A percentile compares a stretch with the other conserved stretches of the same genome.
Evolutionary conservation across 148 eudicot genomes (phyloP).

Genomic region (Arbutus unedo): DNA sequence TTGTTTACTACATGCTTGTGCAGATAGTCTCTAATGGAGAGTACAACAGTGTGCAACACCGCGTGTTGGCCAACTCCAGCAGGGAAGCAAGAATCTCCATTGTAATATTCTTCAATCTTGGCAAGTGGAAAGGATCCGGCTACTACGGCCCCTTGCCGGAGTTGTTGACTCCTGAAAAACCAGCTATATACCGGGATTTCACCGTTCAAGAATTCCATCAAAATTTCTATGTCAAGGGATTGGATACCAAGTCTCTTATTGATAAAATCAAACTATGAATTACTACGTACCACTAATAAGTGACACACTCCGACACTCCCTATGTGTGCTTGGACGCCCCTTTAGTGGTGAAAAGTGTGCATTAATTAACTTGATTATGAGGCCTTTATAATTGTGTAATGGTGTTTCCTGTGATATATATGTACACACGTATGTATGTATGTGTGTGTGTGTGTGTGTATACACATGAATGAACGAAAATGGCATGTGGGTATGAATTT

Average conservation of each 20-base stretch:
- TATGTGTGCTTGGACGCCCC: too few species aligned
- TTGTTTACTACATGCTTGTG: not conserved
- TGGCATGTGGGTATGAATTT: too few species aligned
- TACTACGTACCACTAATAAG: too few species aligned
- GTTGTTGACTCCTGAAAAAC: slow-evolving; percentile 26
- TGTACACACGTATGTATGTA: too few species aligned
- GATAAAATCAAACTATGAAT: slow-evolving; percentile 14
- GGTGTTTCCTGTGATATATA: too few species aligned
- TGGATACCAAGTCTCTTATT: slow-evolving; percentile 24
- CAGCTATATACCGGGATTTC: slow-evolving; percentile 27
- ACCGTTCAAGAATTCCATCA: slow-evolving; percentile 17
- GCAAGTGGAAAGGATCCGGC: slow-evolving; percentile 9
- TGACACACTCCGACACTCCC: too few species aligned
- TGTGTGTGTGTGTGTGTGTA: too few species aligned
- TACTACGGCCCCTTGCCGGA: slow-evolving; percentile 30
- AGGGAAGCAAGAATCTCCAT: slow-evolving; percentile 26
- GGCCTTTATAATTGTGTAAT: too few species aligned
- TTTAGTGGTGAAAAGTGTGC: too few species aligned
- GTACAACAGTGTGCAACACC: slow-evolving; percentile 29
- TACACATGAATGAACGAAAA: too few species aligned
- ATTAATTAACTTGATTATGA: too few species aligned
- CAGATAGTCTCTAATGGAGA: slow-evolving; percentile 29
- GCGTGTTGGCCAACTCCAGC: slow-evolving; percentile 25
- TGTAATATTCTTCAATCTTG: slow-evolving; percentile 17
- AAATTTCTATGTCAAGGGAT: slow-evolving; percentile 24